A percentile compares a stretch with the other conserved stretches of the same genome.
Conservation (phyloP, 2,329 filamentous ascomycete genomes). For the Fusarium sp. region DNA sequence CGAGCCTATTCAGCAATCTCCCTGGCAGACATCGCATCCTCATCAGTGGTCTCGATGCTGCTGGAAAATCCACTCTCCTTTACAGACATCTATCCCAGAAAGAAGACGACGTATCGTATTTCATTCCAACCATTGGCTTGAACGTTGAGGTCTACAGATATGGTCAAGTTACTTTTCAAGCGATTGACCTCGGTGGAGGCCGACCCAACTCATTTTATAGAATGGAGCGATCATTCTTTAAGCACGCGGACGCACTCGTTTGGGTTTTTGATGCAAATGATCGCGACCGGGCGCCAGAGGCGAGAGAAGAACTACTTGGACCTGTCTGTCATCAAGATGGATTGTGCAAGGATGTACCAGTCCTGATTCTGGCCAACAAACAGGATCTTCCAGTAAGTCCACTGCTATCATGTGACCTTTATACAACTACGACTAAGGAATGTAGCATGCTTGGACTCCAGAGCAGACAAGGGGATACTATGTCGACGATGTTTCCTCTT, state of each 20-base stretch:
- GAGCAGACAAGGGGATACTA: neutral
- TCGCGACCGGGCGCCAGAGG: neutral
- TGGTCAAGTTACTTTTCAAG: constrained; percentile 6
- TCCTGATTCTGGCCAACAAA: constrained; percentile 4
- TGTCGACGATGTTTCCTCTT: neutral
- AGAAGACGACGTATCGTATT: neutral
- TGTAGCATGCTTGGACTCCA: neutral
- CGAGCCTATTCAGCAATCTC: constrained; percentile 11
- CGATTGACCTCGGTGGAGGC: neutral
- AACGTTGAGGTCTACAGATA: neutral
- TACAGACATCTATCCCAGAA: neutral
- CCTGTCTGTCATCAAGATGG: neutral
- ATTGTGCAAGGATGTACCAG: neutral
- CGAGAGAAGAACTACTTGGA: constrained; percentile 3
- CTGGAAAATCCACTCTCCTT: constrained; percentile 8
- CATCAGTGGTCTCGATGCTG: neutral
- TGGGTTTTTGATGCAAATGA: constrained; percentile 8
- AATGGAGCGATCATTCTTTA: constrained; percentile 1
- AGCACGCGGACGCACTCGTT: neutral
- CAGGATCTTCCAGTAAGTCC: neutral
- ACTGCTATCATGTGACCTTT: fast-evolving
- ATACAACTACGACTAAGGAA: neutral
- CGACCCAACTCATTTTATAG: neutral
- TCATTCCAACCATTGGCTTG: neutral
- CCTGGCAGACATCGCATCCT: constrained; percentile 3